Evolutionary conservation across 768 basidiomycete species (phyloP).

Genomic region (Podaxis mareebaensis): DNA sequence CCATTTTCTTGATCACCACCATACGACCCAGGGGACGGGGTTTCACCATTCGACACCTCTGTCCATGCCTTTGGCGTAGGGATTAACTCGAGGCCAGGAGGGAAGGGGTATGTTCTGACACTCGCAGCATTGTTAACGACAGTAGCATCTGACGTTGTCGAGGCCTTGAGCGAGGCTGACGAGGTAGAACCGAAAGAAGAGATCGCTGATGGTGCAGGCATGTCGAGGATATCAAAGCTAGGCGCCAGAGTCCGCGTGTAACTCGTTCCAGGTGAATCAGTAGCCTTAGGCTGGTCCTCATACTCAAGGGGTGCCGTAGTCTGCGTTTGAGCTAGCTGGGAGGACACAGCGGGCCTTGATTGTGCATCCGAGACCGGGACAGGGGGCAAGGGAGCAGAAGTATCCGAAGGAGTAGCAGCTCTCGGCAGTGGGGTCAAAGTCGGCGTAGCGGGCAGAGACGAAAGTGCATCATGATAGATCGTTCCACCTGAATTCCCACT

Average conservation of each 20-base stretch:
- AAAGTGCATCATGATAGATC: conserved; percentile 62
- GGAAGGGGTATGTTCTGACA: conserved; percentile 30
- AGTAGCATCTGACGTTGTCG: conserved; percentile 1
- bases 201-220: conserved; percentile 54
- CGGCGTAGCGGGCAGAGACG: conserved; percentile 47
- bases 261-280: conserved; percentile 1
- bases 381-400: conserved; percentile 11
- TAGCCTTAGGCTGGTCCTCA: conserved; percentile 19
- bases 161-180: conserved; percentile 31
- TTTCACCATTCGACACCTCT: conserved; percentile 20
- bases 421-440: conserved; percentile 42
- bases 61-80: conserved; percentile 32
- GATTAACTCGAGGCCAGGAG: conserved; percentile 37
- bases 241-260: conserved; percentile 10
- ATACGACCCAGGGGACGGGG: conserved; percentile 19
- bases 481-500: conserved; percentile 59
- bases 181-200: conserved; percentile 47
- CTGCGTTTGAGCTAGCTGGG: conserved; percentile 20
- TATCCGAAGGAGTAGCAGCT: conserved; percentile 45
- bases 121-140: conserved; percentile 15
- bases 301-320: conserved; percentile 25
- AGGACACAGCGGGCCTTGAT: conserved; percentile 25
- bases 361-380: neutral
- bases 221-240: conserved; percentile 32
- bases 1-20: conserved; percentile 26